Conservation (phyloP, 768 basidiomycete genomes). For the Termitomyces sp. region DNA sequence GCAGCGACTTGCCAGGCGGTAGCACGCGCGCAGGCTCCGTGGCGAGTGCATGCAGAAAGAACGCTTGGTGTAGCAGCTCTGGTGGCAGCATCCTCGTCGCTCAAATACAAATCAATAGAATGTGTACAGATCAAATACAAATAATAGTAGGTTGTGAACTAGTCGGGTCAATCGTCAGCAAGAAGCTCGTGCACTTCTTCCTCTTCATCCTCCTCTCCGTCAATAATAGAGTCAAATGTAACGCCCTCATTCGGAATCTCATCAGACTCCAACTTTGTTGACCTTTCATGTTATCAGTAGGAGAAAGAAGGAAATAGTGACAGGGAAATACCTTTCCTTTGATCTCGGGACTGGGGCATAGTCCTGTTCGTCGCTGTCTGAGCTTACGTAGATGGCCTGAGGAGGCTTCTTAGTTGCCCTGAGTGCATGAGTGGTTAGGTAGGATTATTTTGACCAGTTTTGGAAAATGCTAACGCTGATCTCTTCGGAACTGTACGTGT, state of each 20-base stretch:
- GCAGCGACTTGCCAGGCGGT: slow-evolving; percentile 68
- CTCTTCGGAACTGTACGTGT: slow-evolving; percentile 52
- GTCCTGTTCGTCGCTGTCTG: slow-evolving; percentile 34
- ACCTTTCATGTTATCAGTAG: slow-evolving; percentile 7
- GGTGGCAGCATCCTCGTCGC: slow-evolving; percentile 36
- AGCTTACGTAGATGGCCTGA: slow-evolving; percentile 31
- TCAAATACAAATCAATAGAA: neutral
- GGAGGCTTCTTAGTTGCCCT: slow-evolving; percentile 37
- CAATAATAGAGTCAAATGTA: slow-evolving; percentile 49
- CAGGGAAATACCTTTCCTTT: slow-evolving; percentile 10
- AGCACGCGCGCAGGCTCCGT: slow-evolving; percentile 55
- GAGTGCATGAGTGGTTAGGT: neutral
- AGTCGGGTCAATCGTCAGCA: slow-evolving; percentile 19
- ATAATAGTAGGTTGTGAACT: neutral
- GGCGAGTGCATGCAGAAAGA: slow-evolving; percentile 65
- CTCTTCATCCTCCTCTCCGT: slow-evolving; percentile 42
- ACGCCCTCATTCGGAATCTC: slow-evolving; percentile 17
- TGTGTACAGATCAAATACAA: slow-evolving; percentile 4
- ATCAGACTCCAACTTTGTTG: slow-evolving; percentile 29
- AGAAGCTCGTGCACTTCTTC: slow-evolving; percentile 49
- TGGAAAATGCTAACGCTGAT: slow-evolving; percentile 42
- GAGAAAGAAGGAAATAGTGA: slow-evolving; percentile 1
- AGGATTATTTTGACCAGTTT: neutral
- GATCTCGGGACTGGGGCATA: slow-evolving; percentile 13
- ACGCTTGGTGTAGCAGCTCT: slow-evolving; percentile 56